phyloP scores from a whole-genome alignment of 2,329 filamentous ascomycete species.

The Coniochaeta sp. region DNA sequence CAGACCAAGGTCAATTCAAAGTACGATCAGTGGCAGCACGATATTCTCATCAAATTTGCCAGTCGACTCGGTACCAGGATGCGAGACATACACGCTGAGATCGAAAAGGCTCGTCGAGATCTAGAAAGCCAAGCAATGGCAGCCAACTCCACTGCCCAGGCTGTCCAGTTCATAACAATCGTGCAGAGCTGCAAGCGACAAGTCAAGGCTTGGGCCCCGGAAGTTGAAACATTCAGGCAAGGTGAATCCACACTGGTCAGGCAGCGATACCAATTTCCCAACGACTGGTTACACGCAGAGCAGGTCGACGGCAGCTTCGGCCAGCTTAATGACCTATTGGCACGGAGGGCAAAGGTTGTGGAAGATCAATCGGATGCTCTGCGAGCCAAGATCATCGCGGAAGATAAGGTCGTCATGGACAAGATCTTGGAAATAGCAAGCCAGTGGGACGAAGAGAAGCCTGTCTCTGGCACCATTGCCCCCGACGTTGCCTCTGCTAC shows the following conservation, averaged over 20 bases:
- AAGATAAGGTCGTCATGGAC: conserved; percentile 84
- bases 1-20: conserved; percentile 98
- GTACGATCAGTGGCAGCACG: conserved; percentile 99
- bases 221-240: conserved; percentile 92
- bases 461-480: conserved; percentile 87
- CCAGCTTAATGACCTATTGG: conserved; percentile 82
- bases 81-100: conserved; percentile 84
- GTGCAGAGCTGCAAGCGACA: conserved; percentile 95
- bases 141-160: conserved; percentile 90
- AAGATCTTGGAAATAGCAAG: conserved; percentile 78
- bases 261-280: conserved; percentile 87
- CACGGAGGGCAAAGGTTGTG: conserved; percentile 89
- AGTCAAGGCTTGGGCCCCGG: conserved; percentile 87
- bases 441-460: conserved; percentile 95
- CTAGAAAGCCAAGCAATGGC: conserved; percentile 89
- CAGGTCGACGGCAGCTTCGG: conserved; percentile 97
- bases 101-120: conserved; percentile 83
- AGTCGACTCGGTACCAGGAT: conserved; percentile 81
- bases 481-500: conserved; percentile 82
- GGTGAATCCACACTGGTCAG: conserved; percentile 87
- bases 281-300: conserved; percentile 91
- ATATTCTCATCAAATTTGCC: conserved; percentile 91
- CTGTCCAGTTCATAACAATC: conserved; percentile 96
- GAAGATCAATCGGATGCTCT: conserved; percentile 94
- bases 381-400: conserved; percentile 86